Evolutionary conservation across 1,284 basidiomycete genomes (phyloP).

Genomic region (Pseudozyma sp.): DNA sequence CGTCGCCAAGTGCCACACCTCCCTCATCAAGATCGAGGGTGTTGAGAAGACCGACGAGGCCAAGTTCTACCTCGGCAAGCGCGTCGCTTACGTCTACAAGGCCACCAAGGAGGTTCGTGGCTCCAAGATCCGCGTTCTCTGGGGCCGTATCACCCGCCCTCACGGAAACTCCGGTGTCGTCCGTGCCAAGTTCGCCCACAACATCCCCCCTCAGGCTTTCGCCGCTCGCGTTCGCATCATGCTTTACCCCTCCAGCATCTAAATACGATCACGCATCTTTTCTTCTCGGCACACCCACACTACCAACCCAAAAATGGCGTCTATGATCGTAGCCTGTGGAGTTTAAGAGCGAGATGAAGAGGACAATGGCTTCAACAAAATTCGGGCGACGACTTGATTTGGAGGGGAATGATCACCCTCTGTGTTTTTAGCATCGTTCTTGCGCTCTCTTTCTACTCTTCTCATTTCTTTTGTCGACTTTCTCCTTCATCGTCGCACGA

Average conservation of each 20-base stretch:
- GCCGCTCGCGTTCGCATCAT: slow-evolving; percentile 95
- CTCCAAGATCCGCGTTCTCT: slow-evolving; percentile 93
- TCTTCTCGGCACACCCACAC: slow-evolving; percentile 8
- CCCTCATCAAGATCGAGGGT: slow-evolving; percentile 95
- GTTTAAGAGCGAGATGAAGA: slow-evolving; percentile 2
- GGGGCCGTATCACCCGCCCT: slow-evolving; percentile 77
- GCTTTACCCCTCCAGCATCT: slow-evolving; percentile 71
- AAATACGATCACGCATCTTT: slow-evolving; percentile 8
- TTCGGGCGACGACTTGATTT: background rate
- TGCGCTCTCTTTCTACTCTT: slow-evolving; percentile 15
- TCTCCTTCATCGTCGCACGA: background rate
- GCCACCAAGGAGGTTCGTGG: slow-evolving; percentile 92
- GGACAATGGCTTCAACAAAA: background rate
- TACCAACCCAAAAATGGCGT: slow-evolving; percentile 33
- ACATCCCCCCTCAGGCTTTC: slow-evolving; percentile 95
- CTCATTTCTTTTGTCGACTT: slow-evolving; percentile 46
- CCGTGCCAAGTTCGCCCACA: slow-evolving; percentile 95
- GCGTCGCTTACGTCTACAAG: slow-evolving; percentile 97
- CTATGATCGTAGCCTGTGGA: slow-evolving; percentile 27
- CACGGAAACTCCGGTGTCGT: slow-evolving; percentile 89
- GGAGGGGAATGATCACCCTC: slow-evolving; percentile 5
- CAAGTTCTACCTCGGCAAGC: slow-evolving; percentile 99
- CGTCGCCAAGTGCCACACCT: slow-evolving; percentile 93
- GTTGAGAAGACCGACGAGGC: slow-evolving; percentile 93
- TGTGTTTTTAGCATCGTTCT: slow-evolving; percentile 50